These are phyloP conservation scores for Aspergillus quadrilineatus DNA, from an alignment of 2,329 filamentous ascomycete species.

Conservation along the genomic window DNA sequence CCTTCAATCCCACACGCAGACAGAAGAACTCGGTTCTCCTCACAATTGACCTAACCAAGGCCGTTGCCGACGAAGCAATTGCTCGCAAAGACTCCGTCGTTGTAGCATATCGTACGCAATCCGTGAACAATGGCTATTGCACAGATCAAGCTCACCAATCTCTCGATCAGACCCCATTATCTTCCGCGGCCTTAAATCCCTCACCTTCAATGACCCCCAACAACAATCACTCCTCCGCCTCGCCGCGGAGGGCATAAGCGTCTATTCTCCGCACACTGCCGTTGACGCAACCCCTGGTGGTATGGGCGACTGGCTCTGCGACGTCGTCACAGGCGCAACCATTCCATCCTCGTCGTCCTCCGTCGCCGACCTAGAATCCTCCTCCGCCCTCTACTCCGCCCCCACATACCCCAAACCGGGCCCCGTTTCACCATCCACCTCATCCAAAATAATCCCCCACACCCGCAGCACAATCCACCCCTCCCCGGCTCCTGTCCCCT, in stretches of 20 bases:
- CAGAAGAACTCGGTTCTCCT: constrained; percentile 70
- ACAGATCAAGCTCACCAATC: constrained; percentile 2
- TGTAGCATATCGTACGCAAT: constrained; percentile 75
- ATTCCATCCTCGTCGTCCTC: constrained; percentile 9
- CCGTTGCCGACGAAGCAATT: constrained; percentile 89
- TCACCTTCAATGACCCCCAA: constrained; percentile 81
- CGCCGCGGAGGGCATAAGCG: constrained; percentile 81
- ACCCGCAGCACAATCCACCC: constrained; percentile 56
- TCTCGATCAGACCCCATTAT: constrained; percentile 78
- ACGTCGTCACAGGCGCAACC: constrained; percentile 66
- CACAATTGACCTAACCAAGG: constrained; percentile 86
- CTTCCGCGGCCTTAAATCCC: constrained; percentile 84
- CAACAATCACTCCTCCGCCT: constrained; percentile 81
- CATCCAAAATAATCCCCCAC: constrained; percentile 44
- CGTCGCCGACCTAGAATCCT: background rate
- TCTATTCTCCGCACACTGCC: constrained; percentile 95
- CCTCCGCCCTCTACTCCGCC: background rate
- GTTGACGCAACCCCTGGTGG: constrained; percentile 83
- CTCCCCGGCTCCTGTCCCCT: constrained; percentile 36
- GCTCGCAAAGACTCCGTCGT: constrained; percentile 72
- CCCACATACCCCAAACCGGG: constrained; percentile 36
- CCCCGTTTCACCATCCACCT: constrained; percentile 22
- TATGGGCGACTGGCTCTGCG: constrained; percentile 90
- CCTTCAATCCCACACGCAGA: constrained; percentile 56
- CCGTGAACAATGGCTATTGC: background rate